phyloP scores from a whole-genome alignment of 148 eudicot genomes.

The Euryodendron excelsum region DNA sequence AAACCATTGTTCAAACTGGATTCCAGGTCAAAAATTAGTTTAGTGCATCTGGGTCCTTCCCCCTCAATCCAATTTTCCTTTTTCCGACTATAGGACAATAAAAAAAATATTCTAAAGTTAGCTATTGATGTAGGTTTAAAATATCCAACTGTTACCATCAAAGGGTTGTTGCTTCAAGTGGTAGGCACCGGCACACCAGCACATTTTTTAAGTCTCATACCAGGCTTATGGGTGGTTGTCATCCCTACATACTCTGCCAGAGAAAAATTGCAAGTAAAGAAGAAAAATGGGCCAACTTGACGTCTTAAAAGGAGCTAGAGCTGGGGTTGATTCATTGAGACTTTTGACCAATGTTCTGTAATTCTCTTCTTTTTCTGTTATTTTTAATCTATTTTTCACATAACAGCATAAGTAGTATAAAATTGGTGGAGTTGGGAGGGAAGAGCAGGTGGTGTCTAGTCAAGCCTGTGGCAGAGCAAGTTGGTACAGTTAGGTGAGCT shows the following conservation, averaged over 20 bases:
- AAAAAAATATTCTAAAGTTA: too few relatives aligned
- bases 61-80: neutral
- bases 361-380: neutral
- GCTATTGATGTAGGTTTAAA: too few relatives aligned
- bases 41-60: neutral
- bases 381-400: neutral
- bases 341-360: neutral
- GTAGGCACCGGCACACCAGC: neutral
- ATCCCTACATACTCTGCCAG: slow-evolving; percentile 8
- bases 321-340: slow-evolving; percentile 3
- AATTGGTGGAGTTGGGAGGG: neutral
- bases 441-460: slow-evolving; percentile 1
- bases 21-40: too few relatives aligned
- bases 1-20: too few relatives aligned
- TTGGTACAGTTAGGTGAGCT: neutral
- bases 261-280: neutral
- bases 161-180: neutral
- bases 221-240: neutral
- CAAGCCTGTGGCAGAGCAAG: neutral
- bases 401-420: neutral
- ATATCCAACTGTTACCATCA: neutral
- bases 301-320: neutral
- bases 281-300: slow-evolving; percentile 3
- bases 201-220: neutral
- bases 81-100: too few relatives aligned